These are phyloP conservation scores for Phaffia tasmanica DNA, from an alignment of 768 basidiomycete species.

Conservation along the genomic window DNA sequence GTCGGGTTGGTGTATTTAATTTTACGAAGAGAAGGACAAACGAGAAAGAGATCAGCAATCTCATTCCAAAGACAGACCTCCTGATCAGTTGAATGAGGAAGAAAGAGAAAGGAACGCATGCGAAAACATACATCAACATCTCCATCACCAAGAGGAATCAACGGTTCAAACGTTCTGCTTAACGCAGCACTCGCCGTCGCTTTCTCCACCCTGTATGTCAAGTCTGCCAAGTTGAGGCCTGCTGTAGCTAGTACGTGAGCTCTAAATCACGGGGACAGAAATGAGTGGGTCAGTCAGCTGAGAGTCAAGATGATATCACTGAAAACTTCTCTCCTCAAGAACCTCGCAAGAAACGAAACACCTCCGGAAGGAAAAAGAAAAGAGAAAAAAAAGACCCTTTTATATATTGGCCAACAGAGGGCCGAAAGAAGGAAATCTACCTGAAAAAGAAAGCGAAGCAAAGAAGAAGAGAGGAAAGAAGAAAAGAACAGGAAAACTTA, in stretches of 20 bases:
- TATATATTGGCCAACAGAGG: no score
- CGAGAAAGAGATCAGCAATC: not conserved
- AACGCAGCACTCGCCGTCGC: constrained; percentile 54
- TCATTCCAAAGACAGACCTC: not conserved
- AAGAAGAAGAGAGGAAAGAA: not conserved
- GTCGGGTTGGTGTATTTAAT: not conserved
- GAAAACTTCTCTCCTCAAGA: not conserved
- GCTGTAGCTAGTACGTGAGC: constrained; percentile 81
- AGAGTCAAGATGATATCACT: not conserved
- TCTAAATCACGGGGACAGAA: constrained; percentile 20
- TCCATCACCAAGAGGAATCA: constrained; percentile 87
- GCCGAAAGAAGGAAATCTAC: not conserved
- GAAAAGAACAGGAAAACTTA: constrained; percentile 1
- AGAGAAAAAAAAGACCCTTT: no score
- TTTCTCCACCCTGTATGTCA: constrained; percentile 66
- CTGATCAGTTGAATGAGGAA: not conserved
- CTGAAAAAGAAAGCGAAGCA: not conserved
- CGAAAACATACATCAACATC: constrained; percentile 52
- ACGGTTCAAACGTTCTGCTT: constrained; percentile 63
- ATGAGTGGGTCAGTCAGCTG: constrained; percentile 23
- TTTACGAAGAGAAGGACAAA: not conserved
- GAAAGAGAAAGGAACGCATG: not conserved
- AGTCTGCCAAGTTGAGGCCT: constrained; percentile 80
- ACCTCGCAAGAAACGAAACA: no score
- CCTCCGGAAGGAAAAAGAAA: no score